Percentiles rank a stretch among this genome's conserved stretches.
phyloP scores from a whole-genome alignment of 139 green algal genomes.

The Chlorella sp. region DNA sequence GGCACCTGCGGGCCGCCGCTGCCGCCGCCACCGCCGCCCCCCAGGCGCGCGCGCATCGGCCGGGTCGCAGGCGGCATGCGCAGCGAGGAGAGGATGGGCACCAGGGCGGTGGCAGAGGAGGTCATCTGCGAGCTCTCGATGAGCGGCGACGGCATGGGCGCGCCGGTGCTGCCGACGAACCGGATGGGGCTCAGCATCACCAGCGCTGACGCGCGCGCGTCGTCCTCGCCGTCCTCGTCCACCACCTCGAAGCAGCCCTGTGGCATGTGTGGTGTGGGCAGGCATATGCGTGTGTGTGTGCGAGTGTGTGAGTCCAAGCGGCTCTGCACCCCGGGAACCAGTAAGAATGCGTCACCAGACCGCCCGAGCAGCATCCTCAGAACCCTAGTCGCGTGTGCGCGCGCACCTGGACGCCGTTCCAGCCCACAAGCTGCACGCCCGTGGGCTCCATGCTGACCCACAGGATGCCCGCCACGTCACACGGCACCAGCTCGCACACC shows the following conservation, averaged over 20 bases:
- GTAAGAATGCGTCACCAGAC: no score
- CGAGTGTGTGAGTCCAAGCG: no score
- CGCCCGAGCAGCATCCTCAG: no score
- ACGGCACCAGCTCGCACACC: neutral
- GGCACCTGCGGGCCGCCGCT: no score
- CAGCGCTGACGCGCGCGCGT: neutral
- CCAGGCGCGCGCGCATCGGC: neutral
- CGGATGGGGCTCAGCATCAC: neutral
- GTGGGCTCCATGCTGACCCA: no score
- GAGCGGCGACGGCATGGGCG: neutral
- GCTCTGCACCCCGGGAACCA: no score
- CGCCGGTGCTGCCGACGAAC: neutral
- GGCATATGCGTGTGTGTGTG: no score
- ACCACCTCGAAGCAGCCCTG: neutral
- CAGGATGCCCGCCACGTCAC: neutral
- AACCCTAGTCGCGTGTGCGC: no score
- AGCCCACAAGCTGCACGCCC: no score
- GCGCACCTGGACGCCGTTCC: no score
- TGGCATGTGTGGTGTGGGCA: no score
- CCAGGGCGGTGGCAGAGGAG: neutral
- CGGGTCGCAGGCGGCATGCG: neutral
- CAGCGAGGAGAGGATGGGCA: neutral
- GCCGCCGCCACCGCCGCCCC: no score
- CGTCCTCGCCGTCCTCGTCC: neutral
- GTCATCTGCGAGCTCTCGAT: neutral